Evolutionary conservation across 2,329 filamentous ascomycete genomes (phyloP).

Genomic region (Ascocoryne sarcoides): DNA sequence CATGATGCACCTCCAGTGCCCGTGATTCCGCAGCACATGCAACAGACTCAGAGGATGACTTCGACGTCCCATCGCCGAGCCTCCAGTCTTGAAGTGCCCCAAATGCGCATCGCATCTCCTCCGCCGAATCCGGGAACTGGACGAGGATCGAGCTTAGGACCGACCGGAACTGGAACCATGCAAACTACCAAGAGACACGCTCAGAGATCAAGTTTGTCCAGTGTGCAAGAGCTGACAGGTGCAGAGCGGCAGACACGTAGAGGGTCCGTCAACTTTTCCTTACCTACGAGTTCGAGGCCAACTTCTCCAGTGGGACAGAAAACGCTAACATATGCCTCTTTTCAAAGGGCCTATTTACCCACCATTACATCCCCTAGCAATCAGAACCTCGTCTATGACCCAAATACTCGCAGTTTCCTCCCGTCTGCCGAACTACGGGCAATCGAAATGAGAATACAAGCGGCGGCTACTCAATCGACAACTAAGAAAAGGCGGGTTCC

Average conservation of each 20-base stretch:
- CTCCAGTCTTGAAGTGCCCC: constrained; percentile 32
- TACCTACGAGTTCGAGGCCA: constrained; percentile 34
- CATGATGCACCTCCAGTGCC: constrained; percentile 65
- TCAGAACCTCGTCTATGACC: constrained; percentile 50
- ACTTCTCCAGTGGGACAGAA: constrained; percentile 22
- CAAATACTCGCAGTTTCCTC: constrained; percentile 57
- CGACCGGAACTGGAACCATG: constrained; percentile 8
- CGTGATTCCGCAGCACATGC: constrained; percentile 49
- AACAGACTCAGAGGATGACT: constrained; percentile 23
- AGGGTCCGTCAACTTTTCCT: constrained; percentile 44
- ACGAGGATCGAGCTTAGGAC: constrained; percentile 26
- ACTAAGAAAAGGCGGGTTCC: constrained; percentile 31
- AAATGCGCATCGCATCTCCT: constrained; percentile 25
- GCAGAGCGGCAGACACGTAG: constrained; percentile 34
- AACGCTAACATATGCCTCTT: constrained; percentile 26
- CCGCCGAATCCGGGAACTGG: constrained; percentile 22
- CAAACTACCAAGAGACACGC: constrained; percentile 16
- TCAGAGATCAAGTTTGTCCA: constrained; percentile 22
- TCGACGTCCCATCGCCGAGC: constrained; percentile 23
- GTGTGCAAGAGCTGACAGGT: constrained; percentile 33
- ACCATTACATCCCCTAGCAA: constrained; percentile 24
- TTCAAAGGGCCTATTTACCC: constrained; percentile 21
- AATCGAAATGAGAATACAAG: constrained; percentile 34
- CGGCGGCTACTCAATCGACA: constrained; percentile 34
- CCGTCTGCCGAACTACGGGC: constrained; percentile 37